Conservation (phyloP, 179 eudicot genomes). For the Patellifolia procumbens region DNA sequence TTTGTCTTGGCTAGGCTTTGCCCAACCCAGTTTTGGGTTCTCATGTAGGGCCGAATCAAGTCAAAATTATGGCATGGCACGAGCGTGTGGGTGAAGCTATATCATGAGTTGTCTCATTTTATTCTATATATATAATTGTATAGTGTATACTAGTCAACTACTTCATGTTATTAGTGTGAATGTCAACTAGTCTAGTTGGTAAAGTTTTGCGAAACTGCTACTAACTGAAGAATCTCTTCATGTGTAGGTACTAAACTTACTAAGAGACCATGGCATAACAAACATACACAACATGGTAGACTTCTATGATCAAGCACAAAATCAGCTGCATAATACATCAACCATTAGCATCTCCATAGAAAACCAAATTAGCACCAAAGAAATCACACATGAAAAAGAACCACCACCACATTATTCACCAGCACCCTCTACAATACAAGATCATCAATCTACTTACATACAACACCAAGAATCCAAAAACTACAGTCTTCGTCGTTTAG, state of each 20-base stretch:
- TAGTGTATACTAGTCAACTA: no score
- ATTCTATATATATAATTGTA: no score
- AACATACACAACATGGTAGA: neutral
- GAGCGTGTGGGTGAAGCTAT: no score
- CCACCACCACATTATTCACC: neutral
- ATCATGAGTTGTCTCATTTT: no score
- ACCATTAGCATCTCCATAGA: neutral
- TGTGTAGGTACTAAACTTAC: constrained; percentile 13
- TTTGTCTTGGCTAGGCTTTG: no score
- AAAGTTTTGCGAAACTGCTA: no score
- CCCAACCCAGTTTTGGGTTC: no score
- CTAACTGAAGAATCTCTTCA: no score
- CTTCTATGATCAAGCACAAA: neutral
- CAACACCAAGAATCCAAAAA: neutral
- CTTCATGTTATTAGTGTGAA: no score
- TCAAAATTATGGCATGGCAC: no score
- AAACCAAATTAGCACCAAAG: neutral
- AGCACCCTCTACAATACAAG: neutral
- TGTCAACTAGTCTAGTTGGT: no score
- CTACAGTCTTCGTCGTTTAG: neutral
- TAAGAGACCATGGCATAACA: constrained; percentile 8
- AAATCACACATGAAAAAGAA: neutral
- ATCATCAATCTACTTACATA: neutral
- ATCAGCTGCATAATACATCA: neutral
- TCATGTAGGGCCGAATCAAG: no score